phyloP scores from a whole-genome alignment of 1,139 yeast genomes.

The Protomyces lactucae-debilis region DNA sequence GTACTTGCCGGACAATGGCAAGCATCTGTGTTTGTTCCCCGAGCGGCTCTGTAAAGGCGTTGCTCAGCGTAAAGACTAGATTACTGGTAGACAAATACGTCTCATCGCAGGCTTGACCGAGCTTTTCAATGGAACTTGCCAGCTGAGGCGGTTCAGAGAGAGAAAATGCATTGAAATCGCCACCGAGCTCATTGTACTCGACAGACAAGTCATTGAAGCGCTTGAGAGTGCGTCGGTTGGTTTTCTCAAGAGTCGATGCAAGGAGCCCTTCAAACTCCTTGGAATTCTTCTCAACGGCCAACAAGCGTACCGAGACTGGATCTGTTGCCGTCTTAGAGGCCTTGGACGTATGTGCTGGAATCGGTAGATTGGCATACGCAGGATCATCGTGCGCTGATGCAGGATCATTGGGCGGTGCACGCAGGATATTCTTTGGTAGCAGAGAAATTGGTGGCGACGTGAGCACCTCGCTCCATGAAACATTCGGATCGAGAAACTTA shows the following conservation, averaged over 20 bases:
- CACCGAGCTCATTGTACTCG: constrained; percentile 67
- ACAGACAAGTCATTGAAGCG: constrained; percentile 38
- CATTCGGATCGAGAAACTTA: constrained; percentile 77
- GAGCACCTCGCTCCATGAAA: constrained; percentile 62
- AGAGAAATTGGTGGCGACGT: constrained; percentile 55
- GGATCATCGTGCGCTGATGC: constrained; percentile 45
- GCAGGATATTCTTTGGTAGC: constrained; percentile 50
- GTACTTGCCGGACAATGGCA: constrained; percentile 58
- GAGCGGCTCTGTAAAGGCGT: constrained; percentile 75
- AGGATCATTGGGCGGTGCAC: constrained; percentile 55
- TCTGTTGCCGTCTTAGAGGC: constrained; percentile 32
- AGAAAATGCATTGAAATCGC: constrained; percentile 67
- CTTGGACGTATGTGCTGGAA: constrained; percentile 49
- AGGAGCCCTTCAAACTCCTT: constrained; percentile 55
- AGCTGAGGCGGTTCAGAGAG: constrained; percentile 51
- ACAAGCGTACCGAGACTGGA: constrained; percentile 7
- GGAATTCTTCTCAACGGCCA: constrained; percentile 34
- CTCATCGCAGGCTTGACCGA: constrained; percentile 77
- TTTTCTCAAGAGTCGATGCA: constrained; percentile 56
- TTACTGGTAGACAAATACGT: constrained; percentile 62
- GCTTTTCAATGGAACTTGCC: constrained; percentile 57
- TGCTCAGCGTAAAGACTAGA: constrained; percentile 62
- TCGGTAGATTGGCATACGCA: constrained; percentile 60
- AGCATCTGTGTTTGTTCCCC: constrained; percentile 79
- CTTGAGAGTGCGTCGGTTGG: constrained; percentile 60